Base-by-base conservation (phyloP, 805 yeast genomes). In the Ogataea pini region DNA sequence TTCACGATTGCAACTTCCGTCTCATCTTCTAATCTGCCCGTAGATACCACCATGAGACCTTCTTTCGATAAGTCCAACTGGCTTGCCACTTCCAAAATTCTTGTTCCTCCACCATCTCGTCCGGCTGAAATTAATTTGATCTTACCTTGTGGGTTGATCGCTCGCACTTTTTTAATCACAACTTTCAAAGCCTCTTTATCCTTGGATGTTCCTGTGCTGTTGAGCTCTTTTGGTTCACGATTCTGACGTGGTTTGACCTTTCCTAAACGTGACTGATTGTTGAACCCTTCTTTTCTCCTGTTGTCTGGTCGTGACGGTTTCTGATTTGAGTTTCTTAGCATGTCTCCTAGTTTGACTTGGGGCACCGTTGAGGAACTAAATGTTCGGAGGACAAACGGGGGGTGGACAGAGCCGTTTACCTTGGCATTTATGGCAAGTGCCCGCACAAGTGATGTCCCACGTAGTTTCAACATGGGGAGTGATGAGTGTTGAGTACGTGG, bases 101-200 rank as follows among this genome's bases (percentile, higher is more conserved):
- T 45, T 13, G 33, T 27, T 1, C 54, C 39, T 3, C 59, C 60
- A n/a, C 46, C 36, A 38, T 42, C 55, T 24, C 54, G 46, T 1
- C 52, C 52, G 14, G 51, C 52, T 19, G 31, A 42, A 18, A 63
- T 56, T 7, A 64, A 34, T 37, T 58, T 58, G 7, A 62, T 49
- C 1, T 38, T 29, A 1, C 66, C 64, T 10, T 47, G 47, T 1
- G 42, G 17, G 34, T 55, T 58, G 5, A 55, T 53, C 12, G 42
- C 47, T 13, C 48, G 36, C 2, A 57, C 55, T 33, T 57, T 50
- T 5, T 47, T 31, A 1, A 62, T 42, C 6, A 63, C 51, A 9
- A 57, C 46, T 32, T 56, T 55, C 3, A 62, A 51, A 16, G 69
- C 64, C n/a, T 57, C 61, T 36, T 50, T 54, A 41, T 65, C 68